Evolutionary conservation across 805 yeast genomes (phyloP).

Genomic region (Geotrichum ghanense): DNA sequence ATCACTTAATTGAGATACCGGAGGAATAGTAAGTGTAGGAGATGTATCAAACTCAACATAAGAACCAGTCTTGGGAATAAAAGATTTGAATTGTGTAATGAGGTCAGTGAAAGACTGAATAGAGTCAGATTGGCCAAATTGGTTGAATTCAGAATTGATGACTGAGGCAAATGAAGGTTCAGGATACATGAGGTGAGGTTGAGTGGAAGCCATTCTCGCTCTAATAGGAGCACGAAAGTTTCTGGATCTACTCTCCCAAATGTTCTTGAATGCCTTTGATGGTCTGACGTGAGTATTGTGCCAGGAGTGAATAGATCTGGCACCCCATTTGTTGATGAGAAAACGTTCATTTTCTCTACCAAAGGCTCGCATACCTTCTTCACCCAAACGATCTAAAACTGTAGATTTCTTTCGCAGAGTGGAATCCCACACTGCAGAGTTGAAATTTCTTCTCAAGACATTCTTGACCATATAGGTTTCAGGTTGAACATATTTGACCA

Average conservation of each 20-base stretch:
- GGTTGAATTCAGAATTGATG: neutral
- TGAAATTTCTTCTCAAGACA: neutral
- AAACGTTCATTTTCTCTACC: neutral
- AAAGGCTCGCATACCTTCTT: neutral
- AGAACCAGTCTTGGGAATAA: slow-evolving; percentile 28
- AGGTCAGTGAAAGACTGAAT: neutral
- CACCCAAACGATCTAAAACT: neutral
- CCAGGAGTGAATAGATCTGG: neutral
- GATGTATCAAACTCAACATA: slow-evolving; percentile 45
- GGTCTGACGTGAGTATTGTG: neutral
- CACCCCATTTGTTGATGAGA: neutral
- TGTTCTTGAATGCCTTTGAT: neutral
- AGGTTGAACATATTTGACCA: neutral
- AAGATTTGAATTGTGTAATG: neutral
- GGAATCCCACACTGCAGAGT: neutral
- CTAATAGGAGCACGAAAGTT: neutral
- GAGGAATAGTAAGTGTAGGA: slow-evolving; percentile 31
- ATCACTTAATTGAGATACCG: slow-evolving; percentile 32
- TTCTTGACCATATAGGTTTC: neutral
- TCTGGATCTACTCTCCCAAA: neutral
- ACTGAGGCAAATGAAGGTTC: neutral
- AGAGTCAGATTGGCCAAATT: neutral
- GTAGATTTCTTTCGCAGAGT: neutral
- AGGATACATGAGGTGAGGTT: neutral
- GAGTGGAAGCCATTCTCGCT: neutral